These are phyloP conservation scores for Tirmania nivea DNA, from an alignment of 495 filamentous ascomycete genomes.

Conservation along the genomic window DNA sequence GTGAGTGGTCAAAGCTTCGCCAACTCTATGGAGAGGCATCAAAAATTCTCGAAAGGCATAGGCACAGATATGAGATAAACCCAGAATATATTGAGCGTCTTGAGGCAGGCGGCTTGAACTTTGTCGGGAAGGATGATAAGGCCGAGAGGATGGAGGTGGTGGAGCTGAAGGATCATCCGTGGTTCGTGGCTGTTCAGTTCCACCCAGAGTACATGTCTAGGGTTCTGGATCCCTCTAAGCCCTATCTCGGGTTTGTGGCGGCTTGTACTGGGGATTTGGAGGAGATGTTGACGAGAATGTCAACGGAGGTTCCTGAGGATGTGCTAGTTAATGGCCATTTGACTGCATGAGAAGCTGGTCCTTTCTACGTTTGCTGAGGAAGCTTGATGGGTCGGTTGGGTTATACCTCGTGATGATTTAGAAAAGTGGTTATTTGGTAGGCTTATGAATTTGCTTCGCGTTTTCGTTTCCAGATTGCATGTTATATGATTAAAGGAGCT, in stretches of 20 bases:
- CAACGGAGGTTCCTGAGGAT: too few relatives aligned
- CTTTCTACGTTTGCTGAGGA: too few relatives aligned
- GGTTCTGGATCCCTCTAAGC: conserved; percentile 51
- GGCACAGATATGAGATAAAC: conserved; percentile 61
- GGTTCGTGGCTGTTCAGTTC: conserved; percentile 76
- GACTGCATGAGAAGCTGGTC: too few relatives aligned
- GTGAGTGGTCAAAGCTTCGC: conserved; percentile 61
- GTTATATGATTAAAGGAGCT: too few relatives aligned
- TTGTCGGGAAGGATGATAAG: conserved; percentile 60
- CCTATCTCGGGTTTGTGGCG: conserved; percentile 74
- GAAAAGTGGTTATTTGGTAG: too few relatives aligned
- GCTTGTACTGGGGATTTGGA: conserved; percentile 36
- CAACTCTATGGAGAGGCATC: conserved; percentile 42
- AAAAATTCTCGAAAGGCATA: conserved; percentile 42
- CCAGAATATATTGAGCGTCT: conserved; percentile 39
- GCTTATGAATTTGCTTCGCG: too few relatives aligned
- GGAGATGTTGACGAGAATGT: too few relatives aligned
- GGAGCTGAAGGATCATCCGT: conserved; percentile 75
- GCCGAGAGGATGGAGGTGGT: conserved; percentile 80
- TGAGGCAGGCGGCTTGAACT: conserved; percentile 35
- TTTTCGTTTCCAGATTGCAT: too few relatives aligned
- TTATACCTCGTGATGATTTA: too few relatives aligned
- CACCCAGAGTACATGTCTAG: conserved; percentile 65
- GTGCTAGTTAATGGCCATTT: too few relatives aligned
- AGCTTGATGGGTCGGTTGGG: too few relatives aligned